Evolutionary conservation across 139 green algal species (phyloP), one percentile per base, ranked within the genome.

Genomic region (Chlamydomonas incerta): DNA sequence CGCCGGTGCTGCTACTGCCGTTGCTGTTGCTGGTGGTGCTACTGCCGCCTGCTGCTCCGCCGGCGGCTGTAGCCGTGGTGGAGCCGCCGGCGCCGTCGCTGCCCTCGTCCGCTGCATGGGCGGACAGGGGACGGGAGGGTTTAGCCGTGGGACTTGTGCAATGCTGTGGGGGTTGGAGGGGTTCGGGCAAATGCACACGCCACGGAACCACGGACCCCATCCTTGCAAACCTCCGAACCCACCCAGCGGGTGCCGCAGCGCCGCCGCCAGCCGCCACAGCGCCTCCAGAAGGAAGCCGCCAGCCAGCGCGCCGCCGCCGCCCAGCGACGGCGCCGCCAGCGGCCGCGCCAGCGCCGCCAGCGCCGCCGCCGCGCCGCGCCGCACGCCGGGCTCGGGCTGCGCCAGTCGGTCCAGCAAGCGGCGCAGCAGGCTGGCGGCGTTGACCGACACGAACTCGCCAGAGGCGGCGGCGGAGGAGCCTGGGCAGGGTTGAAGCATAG

Each of bases 331-430:
- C 35, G 18, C 65, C 47, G 10, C 65, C 79, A 85, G 50, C n/a
- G 79, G 79, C 65, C 79, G 79, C 8, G 79, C 79, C 79, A 85
- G 50, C 10, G 79, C 79, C 47, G 79, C 79, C 66, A 76, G 31
- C 23, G 79, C 79, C 26, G 67, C 46, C 35, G 79, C 79, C 29
- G 79, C 79, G 47, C 79, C 79, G 65, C 75, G 79, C 41, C 80
- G 80, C 68, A 62, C 47, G 23, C 33, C 35, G 10, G 80, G 80
- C 8, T 35, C 18, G 23, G 80, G 80, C 33, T 86, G 80, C 34
- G 55, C 50, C 68, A 86, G 80, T 20, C 68, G 68, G 68, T 86
- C 80, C 52, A 72, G 29, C 52, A 86, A 68, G 68, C 80, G 80
- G 41, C 80, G 67, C 34, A 86, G 52, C 14, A 86, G 80, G 1